phyloP scores from a whole-genome alignment of 176 grass and related monocot genomes.

The Typha latifolia region DNA sequence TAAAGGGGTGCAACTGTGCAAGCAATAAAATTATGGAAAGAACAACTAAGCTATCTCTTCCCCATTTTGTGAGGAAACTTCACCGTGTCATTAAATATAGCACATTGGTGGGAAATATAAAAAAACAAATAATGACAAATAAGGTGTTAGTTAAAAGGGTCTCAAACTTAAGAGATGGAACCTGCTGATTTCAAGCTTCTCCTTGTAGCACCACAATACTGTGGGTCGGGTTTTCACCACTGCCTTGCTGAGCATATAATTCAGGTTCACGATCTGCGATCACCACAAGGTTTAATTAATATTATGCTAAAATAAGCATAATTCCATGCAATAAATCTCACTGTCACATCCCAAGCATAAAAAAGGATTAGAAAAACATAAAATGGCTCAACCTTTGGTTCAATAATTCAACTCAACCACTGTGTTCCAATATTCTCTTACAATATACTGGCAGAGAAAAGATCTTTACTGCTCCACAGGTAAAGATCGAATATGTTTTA shows the following conservation, averaged over 20 bases:
- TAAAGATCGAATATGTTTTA: too few relatives aligned
- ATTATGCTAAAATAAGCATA: background rate
- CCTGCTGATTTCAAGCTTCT: conserved; percentile 94
- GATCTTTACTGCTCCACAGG: too few relatives aligned
- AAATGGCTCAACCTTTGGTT: too few relatives aligned
- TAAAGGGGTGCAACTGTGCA: background rate
- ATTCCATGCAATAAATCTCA: background rate
- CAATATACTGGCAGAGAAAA: too few relatives aligned
- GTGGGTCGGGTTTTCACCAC: conserved; percentile 59
- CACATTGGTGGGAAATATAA: background rate
- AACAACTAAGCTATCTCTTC: background rate
- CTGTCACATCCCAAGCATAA: background rate
- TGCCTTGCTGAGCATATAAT: conserved; percentile 85
- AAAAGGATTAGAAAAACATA: too few relatives aligned
- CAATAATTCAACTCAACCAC: too few relatives aligned
- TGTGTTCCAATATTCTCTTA: too few relatives aligned
- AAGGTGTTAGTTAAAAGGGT: background rate
- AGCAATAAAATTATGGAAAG: background rate
- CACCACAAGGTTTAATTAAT: conserved; percentile 12
- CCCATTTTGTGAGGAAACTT: background rate
- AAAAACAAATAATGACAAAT: background rate
- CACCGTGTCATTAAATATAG: background rate
- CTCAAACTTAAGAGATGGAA: background rate
- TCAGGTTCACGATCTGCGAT: conserved; percentile 48
- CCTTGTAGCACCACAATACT: conserved; percentile 90